These are phyloP conservation scores for Fusarium albosuccineum DNA, from an alignment of 2,329 filamentous ascomycete genomes.

Conservation along the genomic window DNA sequence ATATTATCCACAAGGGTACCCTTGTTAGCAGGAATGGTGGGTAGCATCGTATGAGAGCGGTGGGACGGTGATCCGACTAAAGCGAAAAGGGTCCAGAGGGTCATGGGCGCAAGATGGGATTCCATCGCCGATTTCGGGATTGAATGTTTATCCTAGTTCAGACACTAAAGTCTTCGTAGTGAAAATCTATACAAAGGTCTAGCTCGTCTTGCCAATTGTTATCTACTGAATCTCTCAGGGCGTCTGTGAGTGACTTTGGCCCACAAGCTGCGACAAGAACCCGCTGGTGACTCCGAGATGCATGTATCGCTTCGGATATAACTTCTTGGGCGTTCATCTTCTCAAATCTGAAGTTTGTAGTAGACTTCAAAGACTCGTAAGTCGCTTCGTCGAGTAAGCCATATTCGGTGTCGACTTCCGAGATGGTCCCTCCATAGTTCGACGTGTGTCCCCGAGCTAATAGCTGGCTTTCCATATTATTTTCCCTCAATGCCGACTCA, in stretches of 20 bases:
- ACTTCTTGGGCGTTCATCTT: neutral
- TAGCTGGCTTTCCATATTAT: fast-evolving
- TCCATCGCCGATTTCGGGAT: too few species aligned
- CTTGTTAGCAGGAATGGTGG: too few species aligned
- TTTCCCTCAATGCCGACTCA: neutral
- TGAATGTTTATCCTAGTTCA: too few species aligned
- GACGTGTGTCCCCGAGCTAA: too few species aligned
- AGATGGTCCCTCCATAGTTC: too few species aligned
- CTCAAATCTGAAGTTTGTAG: fast-evolving
- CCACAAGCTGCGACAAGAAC: neutral
- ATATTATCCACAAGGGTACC: too few species aligned
- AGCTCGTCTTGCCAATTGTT: neutral
- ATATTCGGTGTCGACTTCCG: too few species aligned
- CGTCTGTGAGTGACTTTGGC: neutral
- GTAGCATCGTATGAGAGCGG: too few species aligned
- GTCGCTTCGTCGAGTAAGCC: too few species aligned
- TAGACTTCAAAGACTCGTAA: neutral
- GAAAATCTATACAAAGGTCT: neutral
- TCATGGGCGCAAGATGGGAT: too few species aligned
- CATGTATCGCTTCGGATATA: neutral
- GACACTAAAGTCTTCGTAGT: constrained; percentile 2
- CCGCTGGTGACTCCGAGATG: neutral
- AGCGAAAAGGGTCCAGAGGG: too few species aligned
- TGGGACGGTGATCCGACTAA: too few species aligned
- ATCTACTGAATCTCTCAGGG: neutral